A percentile compares a stretch with the other conserved stretches of the same genome.
Evolutionary conservation across 2,329 filamentous ascomycete species (phyloP).

Genomic region (Talaromyces piceae): DNA sequence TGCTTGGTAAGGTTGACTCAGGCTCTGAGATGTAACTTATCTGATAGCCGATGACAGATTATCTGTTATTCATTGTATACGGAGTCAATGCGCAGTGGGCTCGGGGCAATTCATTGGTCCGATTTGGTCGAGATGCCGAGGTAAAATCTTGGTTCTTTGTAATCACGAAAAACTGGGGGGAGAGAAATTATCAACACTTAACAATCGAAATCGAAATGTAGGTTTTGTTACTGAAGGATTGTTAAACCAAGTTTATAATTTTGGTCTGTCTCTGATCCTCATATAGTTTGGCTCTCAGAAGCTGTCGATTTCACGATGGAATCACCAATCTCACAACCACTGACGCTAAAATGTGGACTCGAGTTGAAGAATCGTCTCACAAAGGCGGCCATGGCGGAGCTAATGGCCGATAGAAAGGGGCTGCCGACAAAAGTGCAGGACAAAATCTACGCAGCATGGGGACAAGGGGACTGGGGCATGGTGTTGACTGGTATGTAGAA

Average conservation of each 20-base stretch:
- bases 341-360: constrained; percentile 8
- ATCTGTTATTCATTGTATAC: too few species aligned
- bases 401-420: constrained; percentile 2
- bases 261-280: too few species aligned
- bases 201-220: too few species aligned
- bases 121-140: neutral
- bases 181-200: too few species aligned
- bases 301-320: constrained; percentile 6
- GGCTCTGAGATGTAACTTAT: too few species aligned
- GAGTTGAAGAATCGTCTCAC: constrained; percentile 5
- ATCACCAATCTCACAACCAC: constrained; percentile 2
- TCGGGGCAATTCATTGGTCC: neutral
- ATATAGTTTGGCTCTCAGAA: too few species aligned
- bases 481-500: constrained; percentile 35
- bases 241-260: too few species aligned
- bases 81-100: too few species aligned
- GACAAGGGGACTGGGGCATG: constrained; percentile 33
- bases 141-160: neutral
- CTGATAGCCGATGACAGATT: too few species aligned
- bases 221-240: too few species aligned
- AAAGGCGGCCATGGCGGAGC: constrained; percentile 9
- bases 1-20: too few species aligned
- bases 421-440: neutral
- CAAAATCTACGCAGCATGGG: constrained; percentile 47
- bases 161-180: too few species aligned